Evolutionary conservation across 129 eudicot genomes (phyloP).

Genomic region (Chrysanthemum seticuspe): DNA sequence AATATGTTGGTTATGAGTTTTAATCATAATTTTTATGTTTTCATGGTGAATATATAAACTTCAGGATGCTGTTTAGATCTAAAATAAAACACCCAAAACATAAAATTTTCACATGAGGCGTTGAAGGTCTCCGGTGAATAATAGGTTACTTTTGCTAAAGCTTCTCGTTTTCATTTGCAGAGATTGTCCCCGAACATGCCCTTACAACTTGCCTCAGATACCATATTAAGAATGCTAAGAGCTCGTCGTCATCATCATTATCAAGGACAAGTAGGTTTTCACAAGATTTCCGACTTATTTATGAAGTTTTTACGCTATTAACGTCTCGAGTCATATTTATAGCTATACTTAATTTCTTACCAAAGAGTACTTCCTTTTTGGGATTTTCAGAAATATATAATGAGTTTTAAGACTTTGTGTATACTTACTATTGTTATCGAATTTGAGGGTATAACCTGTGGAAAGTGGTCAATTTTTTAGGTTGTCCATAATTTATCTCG

Average conservation of each 20-base stretch:
- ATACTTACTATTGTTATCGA: not conserved
- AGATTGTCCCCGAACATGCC: conserved; percentile 93
- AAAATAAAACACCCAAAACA: conserved; percentile 3
- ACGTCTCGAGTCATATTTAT: conserved; percentile 5
- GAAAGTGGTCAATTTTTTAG: conserved; percentile 41
- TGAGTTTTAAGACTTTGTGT: no score
- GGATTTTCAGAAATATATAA: not conserved
- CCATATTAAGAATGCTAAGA: conserved; percentile 83
- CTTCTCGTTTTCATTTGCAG: conserved; percentile 45
- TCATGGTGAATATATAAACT: no score
- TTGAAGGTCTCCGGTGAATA: not conserved
- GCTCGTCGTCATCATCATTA: conserved; percentile 88
- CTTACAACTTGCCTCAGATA: conserved; percentile 84
- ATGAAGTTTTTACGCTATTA: not conserved
- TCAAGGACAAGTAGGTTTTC: conserved; percentile 76
- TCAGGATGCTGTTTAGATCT: not conserved
- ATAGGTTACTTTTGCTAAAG: conserved; percentile 10
- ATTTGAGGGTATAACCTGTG: conserved; percentile 13
- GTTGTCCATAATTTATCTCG: conserved; percentile 82
- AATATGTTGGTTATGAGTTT: no score
- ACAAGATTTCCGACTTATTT: not conserved
- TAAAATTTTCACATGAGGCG: not conserved
- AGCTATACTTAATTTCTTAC: no score
- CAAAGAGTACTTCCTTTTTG: not conserved
- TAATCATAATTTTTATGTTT: no score